Evolutionary conservation across 495 filamentous ascomycete species (phyloP).

Genomic region (Achaetomiella virescens): DNA sequence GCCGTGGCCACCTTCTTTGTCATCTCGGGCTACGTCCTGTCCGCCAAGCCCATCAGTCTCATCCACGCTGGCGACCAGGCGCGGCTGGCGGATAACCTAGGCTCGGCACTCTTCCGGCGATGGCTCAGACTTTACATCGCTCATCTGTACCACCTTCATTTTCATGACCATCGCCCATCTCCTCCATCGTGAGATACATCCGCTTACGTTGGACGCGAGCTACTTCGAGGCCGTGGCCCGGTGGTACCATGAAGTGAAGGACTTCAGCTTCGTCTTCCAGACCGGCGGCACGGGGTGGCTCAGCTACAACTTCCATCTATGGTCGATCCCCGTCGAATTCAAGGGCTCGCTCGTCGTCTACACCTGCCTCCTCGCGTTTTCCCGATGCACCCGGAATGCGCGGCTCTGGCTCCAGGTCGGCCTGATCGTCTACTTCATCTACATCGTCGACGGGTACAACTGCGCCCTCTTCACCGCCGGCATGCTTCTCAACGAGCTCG

Average conservation of each 20-base stretch:
- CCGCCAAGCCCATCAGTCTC: slow-evolving; percentile 43
- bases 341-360: slow-evolving; percentile 43
- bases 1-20: slow-evolving; percentile 50
- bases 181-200: slow-evolving; percentile 36
- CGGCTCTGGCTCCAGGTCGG: slow-evolving; percentile 29
- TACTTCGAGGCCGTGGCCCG: slow-evolving; percentile 43
- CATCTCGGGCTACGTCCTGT: slow-evolving; percentile 48
- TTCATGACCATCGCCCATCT: slow-evolving; percentile 46
- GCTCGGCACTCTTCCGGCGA: slow-evolving; percentile 30
- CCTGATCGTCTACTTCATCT: slow-evolving; percentile 38
- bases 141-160: slow-evolving; percentile 43
- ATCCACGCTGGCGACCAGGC: slow-evolving; percentile 43
- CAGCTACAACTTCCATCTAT: slow-evolving; percentile 37
- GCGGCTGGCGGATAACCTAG: slow-evolving; percentile 27
- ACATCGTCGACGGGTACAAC: slow-evolving; percentile 43
- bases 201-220: slow-evolving; percentile 26
- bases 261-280: slow-evolving; percentile 53
- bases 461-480: slow-evolving; percentile 41
- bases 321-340: slow-evolving; percentile 40
- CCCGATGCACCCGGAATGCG: slow-evolving; percentile 27
- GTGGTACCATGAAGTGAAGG: slow-evolving; percentile 55
- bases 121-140: slow-evolving; percentile 32
- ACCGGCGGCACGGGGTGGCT: slow-evolving; percentile 32
- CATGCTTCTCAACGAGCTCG: slow-evolving; percentile 45
- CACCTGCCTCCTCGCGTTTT: slow-evolving; percentile 39